phyloP scores from a whole-genome alignment of 2,329 filamentous ascomycete species.

The Calonectria naviculata region DNA sequence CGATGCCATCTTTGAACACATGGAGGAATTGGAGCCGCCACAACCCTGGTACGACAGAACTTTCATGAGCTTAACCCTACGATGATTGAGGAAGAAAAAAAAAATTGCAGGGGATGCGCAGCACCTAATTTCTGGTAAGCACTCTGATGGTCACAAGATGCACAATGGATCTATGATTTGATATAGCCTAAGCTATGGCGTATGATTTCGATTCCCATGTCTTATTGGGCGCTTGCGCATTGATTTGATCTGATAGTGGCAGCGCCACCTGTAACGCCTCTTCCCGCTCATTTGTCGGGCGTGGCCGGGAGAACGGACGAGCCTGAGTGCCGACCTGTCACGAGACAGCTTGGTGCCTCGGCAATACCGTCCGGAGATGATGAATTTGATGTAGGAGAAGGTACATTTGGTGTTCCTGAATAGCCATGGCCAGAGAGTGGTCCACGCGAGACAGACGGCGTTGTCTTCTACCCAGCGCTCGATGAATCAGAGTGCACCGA shows the following conservation, averaged over 20 bases:
- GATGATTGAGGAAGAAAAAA: conserved; percentile 1
- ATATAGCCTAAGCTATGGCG: not conserved
- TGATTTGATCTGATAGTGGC: not conserved
- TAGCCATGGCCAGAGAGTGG: conserved; percentile 6
- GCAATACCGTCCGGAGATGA: conserved; percentile 17
- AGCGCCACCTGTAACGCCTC: not conserved
- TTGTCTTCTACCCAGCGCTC: not conserved
- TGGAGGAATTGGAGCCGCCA: not conserved
- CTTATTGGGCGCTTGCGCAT: not conserved
- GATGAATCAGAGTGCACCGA: conserved; percentile 32
- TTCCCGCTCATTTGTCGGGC: not conserved
- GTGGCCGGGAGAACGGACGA: not conserved
- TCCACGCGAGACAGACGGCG: conserved; percentile 24
- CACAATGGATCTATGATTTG: not conserved
- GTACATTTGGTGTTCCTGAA: not conserved
- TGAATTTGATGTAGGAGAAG: not conserved
- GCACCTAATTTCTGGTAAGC: not conserved
- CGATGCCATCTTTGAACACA: not conserved
- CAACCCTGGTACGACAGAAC: not conserved
- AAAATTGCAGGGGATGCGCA: not conserved
- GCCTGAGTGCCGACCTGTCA: conserved; percentile 3
- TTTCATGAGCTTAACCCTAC: not conserved
- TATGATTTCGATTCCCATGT: not conserved
- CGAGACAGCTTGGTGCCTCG: conserved; percentile 17
- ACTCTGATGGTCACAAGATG: not conserved